A percentile compares a stretch with the other conserved stretches of the same genome.
phyloP scores from a whole-genome alignment of 2,329 filamentous ascomycete species.

The Beauveria sp. region DNA sequence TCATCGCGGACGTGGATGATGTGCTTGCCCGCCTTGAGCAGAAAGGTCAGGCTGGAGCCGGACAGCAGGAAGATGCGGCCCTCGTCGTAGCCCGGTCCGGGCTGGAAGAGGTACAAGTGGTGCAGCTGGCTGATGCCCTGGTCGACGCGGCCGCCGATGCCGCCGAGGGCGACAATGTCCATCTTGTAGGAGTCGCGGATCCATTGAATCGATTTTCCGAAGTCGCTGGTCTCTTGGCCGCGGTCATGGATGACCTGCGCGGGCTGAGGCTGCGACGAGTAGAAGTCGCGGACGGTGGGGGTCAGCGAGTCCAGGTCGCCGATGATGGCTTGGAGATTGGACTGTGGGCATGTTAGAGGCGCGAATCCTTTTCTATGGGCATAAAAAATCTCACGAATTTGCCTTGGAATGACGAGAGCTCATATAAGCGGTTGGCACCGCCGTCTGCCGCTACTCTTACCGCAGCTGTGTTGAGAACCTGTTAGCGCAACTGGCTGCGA shows the following conservation, averaged over 20 bases:
- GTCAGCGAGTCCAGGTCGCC: conserved; percentile 85
- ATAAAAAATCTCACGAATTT: conserved; percentile 30
- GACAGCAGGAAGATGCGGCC: conserved; percentile 72
- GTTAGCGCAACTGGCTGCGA: neutral
- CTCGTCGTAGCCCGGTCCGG: conserved; percentile 36
- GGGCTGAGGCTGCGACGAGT: conserved; percentile 41
- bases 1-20: conserved; percentile 54
- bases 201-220: conserved; percentile 69
- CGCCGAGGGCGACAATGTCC: conserved; percentile 75
- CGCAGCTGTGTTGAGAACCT: conserved; percentile 39
- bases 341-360: conserved; percentile 24
- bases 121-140: conserved; percentile 86
- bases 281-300: conserved; percentile 56
- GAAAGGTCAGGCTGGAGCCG: conserved; percentile 71
- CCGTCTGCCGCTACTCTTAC: conserved; percentile 81
- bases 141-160: conserved; percentile 83
- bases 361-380: neutral
- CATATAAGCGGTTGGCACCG: conserved; percentile 69
- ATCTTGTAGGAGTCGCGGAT: conserved; percentile 35
- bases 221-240: conserved; percentile 89
- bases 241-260: conserved; percentile 59
- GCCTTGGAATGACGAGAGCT: conserved; percentile 33
- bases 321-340: conserved; percentile 64
- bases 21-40: conserved; percentile 65
- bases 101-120: conserved; percentile 64